phyloP scores from a whole-genome alignment of 768 basidiomycete species.

The Leccinum sublutescens region DNA sequence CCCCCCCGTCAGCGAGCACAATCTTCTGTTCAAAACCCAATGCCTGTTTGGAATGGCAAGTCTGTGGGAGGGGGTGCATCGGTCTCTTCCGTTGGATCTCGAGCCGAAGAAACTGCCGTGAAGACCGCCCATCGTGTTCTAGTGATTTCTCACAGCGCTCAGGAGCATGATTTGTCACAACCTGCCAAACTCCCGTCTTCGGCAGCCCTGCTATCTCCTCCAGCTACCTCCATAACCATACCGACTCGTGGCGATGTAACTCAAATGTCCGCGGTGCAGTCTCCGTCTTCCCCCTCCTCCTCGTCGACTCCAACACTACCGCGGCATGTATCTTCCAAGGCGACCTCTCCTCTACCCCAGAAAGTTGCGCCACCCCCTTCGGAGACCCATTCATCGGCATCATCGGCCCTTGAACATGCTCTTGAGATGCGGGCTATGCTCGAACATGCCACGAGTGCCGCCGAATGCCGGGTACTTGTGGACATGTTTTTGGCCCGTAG shows the following conservation, averaged over 20 bases:
- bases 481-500: conserved; percentile 76
- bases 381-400: conserved; percentile 20
- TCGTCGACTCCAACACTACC: conserved; percentile 3
- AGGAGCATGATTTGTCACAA: conserved; percentile 7
- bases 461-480: conserved; percentile 83
- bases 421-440: conserved; percentile 69
- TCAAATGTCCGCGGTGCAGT: background rate
- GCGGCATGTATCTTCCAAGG: conserved; percentile 18
- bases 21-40: conserved; percentile 24
- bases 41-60: conserved; percentile 19
- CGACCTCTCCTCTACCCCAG: conserved; percentile 4
- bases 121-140: conserved; percentile 1
- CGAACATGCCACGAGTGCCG: conserved; percentile 64
- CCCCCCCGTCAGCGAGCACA: conserved; percentile 28
- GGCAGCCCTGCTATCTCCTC: conserved; percentile 3
- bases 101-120: conserved; percentile 2
- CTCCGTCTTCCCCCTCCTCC: background rate
- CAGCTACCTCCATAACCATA: background rate
- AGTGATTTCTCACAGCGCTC: conserved; percentile 2
- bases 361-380: conserved; percentile 15
- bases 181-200: conserved; percentile 3
- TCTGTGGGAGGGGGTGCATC: conserved; percentile 12
- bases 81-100: conserved; percentile 5
- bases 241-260: conserved; percentile 6
- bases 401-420: conserved; percentile 44